Evolutionary conservation across 805 yeast genomes (phyloP).

Genomic region (Yamadazyma insecticola): DNA sequence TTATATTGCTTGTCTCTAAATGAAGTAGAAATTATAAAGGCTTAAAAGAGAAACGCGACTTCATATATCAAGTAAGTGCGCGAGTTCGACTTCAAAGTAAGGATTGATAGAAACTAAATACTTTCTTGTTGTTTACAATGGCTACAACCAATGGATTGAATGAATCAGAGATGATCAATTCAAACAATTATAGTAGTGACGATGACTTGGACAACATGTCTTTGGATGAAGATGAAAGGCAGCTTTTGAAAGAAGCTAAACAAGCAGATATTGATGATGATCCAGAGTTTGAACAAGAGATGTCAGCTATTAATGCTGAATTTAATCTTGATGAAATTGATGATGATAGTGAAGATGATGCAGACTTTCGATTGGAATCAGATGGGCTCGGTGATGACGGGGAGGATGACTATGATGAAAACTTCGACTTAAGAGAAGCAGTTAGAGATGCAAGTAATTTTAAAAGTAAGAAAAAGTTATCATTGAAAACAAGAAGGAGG

Average conservation of each 20-base stretch:
- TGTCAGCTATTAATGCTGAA: constrained; percentile 20
- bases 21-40: too few relatives aligned
- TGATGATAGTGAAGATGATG: constrained; percentile 29
- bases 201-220: constrained; percentile 8
- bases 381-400: constrained; percentile 24
- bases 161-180: too few relatives aligned
- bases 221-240: constrained; percentile 8
- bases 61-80: too few relatives aligned
- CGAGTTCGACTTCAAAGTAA: too few relatives aligned
- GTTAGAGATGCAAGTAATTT: constrained; percentile 66
- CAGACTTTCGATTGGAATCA: too few relatives aligned
- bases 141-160: too few relatives aligned
- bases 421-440: constrained; percentile 35
- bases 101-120: too few relatives aligned
- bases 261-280: constrained; percentile 10
- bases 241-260: too few relatives aligned
- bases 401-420: constrained; percentile 34
- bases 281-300: constrained; percentile 14
- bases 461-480: constrained; percentile 32
- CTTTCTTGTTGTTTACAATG: too few relatives aligned
- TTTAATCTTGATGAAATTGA: constrained; percentile 28
- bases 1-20: too few relatives aligned
- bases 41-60: too few relatives aligned
- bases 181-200: constrained; percentile 9
- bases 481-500: constrained; percentile 33